These are phyloP conservation scores for Starmerella sirachaensis DNA, from an alignment of 805 yeast species.

Conservation along the genomic window DNA sequence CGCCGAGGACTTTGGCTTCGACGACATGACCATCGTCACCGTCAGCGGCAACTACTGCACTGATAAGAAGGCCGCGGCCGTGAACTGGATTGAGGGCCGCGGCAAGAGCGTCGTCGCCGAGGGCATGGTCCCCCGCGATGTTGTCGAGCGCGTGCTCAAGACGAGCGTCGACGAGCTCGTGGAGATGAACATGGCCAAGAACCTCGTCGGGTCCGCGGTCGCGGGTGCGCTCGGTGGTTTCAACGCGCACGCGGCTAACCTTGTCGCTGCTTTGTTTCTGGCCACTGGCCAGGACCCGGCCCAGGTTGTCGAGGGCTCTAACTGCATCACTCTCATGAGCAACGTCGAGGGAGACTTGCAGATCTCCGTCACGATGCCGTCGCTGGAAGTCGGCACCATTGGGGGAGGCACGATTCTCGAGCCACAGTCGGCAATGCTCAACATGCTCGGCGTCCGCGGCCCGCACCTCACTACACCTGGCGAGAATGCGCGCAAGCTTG, in stretches of 20 bases:
- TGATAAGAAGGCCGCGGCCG: conserved; percentile 95
- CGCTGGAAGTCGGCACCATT: conserved; percentile 96
- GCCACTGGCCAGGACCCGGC: conserved; percentile 99
- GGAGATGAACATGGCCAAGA: conserved; percentile 77
- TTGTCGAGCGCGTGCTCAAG: conserved; percentile 72
- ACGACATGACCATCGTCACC: conserved; percentile 84
- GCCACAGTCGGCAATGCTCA: conserved; percentile 95
- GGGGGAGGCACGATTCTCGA: conserved; percentile 98
- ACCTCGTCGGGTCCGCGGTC: conserved; percentile 93
- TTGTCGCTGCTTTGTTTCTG: conserved; percentile 84
- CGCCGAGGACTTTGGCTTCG: conserved; percentile 82
- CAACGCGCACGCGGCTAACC: conserved; percentile 95
- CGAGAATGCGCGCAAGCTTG: conserved; percentile 84
- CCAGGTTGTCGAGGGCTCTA: conserved; percentile 93
- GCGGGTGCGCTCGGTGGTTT: conserved; percentile 98
- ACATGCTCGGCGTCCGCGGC: conserved; percentile 85
- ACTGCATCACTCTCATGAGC: conserved; percentile 92
- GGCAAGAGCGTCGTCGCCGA: conserved; percentile 97
- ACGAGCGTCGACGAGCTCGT: conserved; percentile 88
- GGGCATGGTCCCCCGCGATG: conserved; percentile 73
- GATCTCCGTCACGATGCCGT: conserved; percentile 97
- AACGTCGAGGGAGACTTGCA: conserved; percentile 69
- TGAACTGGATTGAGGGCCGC: conserved; percentile 98
- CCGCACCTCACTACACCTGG: conserved; percentile 93
- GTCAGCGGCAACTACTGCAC: conserved; percentile 96